phyloP scores from a whole-genome alignment of 352 stramenopile genomes.

The Globisporangium perplexum region DNA sequence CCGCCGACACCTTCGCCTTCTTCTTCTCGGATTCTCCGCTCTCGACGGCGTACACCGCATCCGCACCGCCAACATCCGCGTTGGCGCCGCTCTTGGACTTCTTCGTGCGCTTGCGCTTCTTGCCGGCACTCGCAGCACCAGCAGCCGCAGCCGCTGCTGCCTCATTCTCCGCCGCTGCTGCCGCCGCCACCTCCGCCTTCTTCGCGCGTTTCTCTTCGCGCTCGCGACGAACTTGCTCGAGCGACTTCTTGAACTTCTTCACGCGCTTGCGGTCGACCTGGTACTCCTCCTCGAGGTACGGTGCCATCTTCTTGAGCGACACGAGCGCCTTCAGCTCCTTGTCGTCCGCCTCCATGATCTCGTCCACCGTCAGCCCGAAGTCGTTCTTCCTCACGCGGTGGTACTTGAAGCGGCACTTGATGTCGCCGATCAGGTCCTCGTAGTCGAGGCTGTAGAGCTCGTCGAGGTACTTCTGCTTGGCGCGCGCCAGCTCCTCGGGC shows the following conservation, averaged over 20 bases:
- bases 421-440: slow-evolving; percentile 97
- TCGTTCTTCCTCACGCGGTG: slow-evolving; percentile 91
- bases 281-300: slow-evolving; percentile 90
- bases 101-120: slow-evolving; percentile 74
- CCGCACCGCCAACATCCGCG: not conserved
- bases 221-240: slow-evolving; percentile 36
- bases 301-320: slow-evolving; percentile 95
- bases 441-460: slow-evolving; percentile 99
- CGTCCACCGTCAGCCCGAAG: slow-evolving; percentile 96
- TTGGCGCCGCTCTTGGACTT: slow-evolving; percentile 30
- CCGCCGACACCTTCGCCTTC: not conserved
- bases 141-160: not conserved
- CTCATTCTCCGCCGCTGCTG: not conserved
- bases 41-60: not conserved
- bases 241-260: slow-evolving; percentile 67
- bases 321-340: slow-evolving; percentile 95
- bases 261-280: slow-evolving; percentile 62
- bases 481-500: slow-evolving; percentile 52
- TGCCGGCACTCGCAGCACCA: slow-evolving; percentile 19
- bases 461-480: slow-evolving; percentile 92
- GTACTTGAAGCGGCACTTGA: slow-evolving; percentile 99
- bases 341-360: slow-evolving; percentile 97
- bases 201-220: slow-evolving; percentile 27
- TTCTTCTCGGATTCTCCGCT: not conserved
- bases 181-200: slow-evolving; percentile 16